Evolutionary conservation across 1,284 basidiomycete genomes (phyloP).

Genomic region (Agaricales sp.): DNA sequence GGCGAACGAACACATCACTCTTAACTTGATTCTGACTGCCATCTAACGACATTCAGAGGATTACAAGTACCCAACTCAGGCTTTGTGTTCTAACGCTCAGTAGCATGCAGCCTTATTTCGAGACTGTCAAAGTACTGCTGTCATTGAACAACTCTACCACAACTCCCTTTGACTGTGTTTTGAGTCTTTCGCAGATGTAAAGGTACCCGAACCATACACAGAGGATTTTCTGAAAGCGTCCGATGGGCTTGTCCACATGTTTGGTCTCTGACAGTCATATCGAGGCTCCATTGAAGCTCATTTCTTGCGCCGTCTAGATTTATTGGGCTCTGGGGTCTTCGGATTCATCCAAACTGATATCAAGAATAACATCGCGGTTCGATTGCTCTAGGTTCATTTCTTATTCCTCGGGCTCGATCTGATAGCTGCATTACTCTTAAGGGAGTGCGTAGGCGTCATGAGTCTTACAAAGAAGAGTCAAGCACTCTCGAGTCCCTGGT

Average conservation of each 20-base stretch:
- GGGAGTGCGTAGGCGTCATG: conserved; percentile 75
- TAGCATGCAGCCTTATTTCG: conserved; percentile 62
- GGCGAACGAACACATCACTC: too few relatives aligned
- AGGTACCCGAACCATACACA: conserved; percentile 72
- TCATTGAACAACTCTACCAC: neutral
- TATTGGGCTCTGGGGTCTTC: conserved; percentile 84
- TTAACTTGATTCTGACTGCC: too few relatives aligned
- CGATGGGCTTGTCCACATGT: conserved; percentile 85
- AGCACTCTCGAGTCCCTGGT: conserved; percentile 77
- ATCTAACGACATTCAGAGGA: too few relatives aligned
- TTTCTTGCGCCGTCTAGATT: conserved; percentile 40
- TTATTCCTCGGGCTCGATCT: conserved; percentile 11
- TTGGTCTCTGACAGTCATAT: conserved; percentile 52
- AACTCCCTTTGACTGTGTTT: neutral
- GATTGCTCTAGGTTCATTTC: conserved; percentile 17
- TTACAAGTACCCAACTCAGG: too few relatives aligned
- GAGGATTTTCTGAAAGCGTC: conserved; percentile 79
- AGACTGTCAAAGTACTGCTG: conserved; percentile 57
- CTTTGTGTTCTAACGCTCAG: neutral
- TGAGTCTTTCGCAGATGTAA: conserved; percentile 84
- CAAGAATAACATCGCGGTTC: conserved; percentile 77
- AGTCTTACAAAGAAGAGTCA: conserved; percentile 42
- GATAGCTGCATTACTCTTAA: conserved; percentile 20
- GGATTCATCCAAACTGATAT: conserved; percentile 87
- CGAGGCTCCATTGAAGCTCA: conserved; percentile 7